Evolutionary conservation across 2,329 filamentous ascomycete species (phyloP), one percentile per base, ranked within the genome.

Genomic region (Penicillium griseofulvum): DNA sequence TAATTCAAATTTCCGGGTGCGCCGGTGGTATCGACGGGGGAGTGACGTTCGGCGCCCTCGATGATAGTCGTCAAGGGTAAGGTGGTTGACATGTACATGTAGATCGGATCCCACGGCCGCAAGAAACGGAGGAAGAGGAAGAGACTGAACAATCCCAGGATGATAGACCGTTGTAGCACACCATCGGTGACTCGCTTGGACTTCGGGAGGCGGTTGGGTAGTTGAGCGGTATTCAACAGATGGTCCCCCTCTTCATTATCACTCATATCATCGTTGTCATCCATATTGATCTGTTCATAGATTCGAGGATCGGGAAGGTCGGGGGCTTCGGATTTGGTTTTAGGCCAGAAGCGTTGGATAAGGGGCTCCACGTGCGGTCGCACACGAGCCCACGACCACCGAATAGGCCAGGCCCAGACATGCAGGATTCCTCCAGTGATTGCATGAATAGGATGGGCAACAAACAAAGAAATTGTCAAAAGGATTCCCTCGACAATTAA

Each of bases 401-500:
- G 64, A 41, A 66, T 54, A 8, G 66, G 66, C 33, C 63, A 59
- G 7, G 53, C 65, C 41, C 66, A 56, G 9, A 66, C 60, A 12
- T 65, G 57, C 16, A 72, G 45, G 17, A 71, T 64, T 2, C 60
- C 65, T n/a, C 67, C 69, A 0, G 61, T 56, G 8, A 59, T 44
- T 1, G 62, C 56, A 36, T 72, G 66, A 9, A 72, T 52, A n/a
- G 57, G 50, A 1, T 59, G 60, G 0, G 68, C 62, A 1, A 63
- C 49, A 29, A 71, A 63, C 51, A 64, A 65, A 2, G 70, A 63
- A 1, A 61, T 45, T 2, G 61, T 56, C 12, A 69, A 24, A 8
- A 71, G 52, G 11, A 73, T 57, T 3, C 55, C 62, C 26, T 68
- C 68, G 11, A 69, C 67, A 29, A 72, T 64, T 4, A 72, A 39